These are phyloP conservation scores for Exophiala oligosperma DNA, from an alignment of 2,329 filamentous ascomycete genomes.

Conservation along the genomic window DNA sequence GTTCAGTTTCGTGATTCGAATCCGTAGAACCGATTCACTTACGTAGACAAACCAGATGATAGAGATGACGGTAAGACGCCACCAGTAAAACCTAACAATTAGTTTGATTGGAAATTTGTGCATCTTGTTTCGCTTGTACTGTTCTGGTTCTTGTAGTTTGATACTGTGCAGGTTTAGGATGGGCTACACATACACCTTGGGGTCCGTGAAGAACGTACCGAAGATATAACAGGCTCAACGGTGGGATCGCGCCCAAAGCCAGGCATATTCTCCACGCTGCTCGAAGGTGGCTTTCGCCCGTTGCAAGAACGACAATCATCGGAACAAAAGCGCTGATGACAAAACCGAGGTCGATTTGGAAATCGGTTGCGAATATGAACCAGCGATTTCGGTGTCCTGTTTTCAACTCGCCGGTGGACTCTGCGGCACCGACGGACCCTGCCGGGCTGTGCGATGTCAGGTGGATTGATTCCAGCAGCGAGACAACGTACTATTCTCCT, in stretches of 20 bases:
- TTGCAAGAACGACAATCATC: slow-evolving; percentile 61
- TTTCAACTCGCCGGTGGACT: slow-evolving; percentile 81
- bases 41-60: slow-evolving; percentile 82
- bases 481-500: slow-evolving; percentile 45
- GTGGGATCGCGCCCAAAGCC: slow-evolving; percentile 78
- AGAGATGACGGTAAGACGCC: slow-evolving; percentile 67
- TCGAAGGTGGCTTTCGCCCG: slow-evolving; percentile 62
- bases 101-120: slow-evolving; percentile 55
- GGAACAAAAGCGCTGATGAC: slow-evolving; percentile 78
- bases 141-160: slow-evolving; percentile 74
- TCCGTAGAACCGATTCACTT: neutral
- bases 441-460: slow-evolving; percentile 32
- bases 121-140: slow-evolving; percentile 72
- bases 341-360: slow-evolving; percentile 83
- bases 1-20: neutral
- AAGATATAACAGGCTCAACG: slow-evolving; percentile 67
- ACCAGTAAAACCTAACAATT: slow-evolving; percentile 69
- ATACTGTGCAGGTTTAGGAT: slow-evolving; percentile 35
- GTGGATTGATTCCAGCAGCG: neutral
- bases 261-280: slow-evolving; percentile 81
- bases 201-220: slow-evolving; percentile 42
- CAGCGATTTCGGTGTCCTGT: slow-evolving; percentile 77
- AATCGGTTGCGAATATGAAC: slow-evolving; percentile 89
- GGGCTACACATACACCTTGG: neutral
- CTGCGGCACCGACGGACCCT: slow-evolving; percentile 79